phyloP scores from a whole-genome alignment of 805 yeast genomes.

The Starmerella scarabaei region DNA sequence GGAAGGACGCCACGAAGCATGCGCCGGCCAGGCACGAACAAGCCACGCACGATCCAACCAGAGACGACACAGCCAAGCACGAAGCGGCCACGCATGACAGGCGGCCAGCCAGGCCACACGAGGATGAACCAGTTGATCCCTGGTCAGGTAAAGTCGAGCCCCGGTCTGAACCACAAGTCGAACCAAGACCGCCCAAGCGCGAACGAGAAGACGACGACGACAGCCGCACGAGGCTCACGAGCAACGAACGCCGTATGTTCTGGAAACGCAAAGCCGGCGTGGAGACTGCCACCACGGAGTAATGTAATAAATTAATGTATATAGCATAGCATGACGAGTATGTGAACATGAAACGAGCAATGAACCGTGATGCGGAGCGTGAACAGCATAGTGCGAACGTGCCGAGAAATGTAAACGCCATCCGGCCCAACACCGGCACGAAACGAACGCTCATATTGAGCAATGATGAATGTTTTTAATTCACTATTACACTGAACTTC shows the following conservation, averaged over 20 bases:
- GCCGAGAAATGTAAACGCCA: too few relatives aligned
- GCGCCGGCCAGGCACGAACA: not conserved
- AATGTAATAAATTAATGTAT: not conserved
- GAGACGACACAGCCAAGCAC: not conserved
- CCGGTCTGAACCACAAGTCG: not conserved
- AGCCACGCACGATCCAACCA: not conserved
- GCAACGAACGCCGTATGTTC: conserved; percentile 14
- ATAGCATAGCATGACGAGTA: not conserved
- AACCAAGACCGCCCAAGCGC: not conserved
- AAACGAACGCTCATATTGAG: too few relatives aligned
- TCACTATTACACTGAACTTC: too few relatives aligned
- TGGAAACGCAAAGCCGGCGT: conserved; percentile 15
- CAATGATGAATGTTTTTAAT: too few relatives aligned
- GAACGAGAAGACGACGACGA: conserved; percentile 10
- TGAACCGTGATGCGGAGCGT: too few relatives aligned
- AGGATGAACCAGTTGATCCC: too few relatives aligned
- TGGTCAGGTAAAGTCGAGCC: not conserved
- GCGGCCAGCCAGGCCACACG: too few relatives aligned
- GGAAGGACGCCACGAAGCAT: not conserved
- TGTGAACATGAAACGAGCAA: too few relatives aligned
- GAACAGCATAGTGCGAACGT: too few relatives aligned
- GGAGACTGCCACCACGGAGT: not conserved
- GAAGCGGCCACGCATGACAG: not conserved
- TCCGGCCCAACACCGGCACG: too few relatives aligned
- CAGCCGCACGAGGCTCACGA: conserved; percentile 15